Percentiles rank a stretch among this genome's conserved stretches.
These are phyloP conservation scores for Cardiospermum halicacabum DNA, from an alignment of 345 rosid species.

Conservation along the genomic window DNA sequence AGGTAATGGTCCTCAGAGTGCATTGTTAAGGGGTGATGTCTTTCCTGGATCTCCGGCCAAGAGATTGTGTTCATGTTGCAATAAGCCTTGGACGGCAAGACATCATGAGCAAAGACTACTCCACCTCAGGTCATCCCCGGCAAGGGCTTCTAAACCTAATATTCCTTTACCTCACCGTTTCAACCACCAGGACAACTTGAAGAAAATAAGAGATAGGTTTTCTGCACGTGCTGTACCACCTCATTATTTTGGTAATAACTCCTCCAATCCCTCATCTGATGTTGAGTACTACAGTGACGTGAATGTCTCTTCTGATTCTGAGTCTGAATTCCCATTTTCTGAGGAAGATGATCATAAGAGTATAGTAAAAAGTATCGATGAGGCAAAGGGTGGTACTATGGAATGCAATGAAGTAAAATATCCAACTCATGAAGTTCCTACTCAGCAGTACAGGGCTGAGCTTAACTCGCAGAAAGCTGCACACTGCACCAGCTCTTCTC, in stretches of 20 bases:
- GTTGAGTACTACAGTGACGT: conserved; percentile 50
- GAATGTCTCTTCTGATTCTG: conserved; percentile 45
- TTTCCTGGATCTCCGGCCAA: conserved; percentile 19
- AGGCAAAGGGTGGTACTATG: conserved; percentile 15
- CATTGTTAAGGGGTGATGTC: conserved; percentile 25
- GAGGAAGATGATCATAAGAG: conserved; percentile 34
- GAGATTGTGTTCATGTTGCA: conserved; percentile 58
- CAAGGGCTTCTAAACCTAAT: conserved; percentile 23
- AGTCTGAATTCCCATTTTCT: conserved; percentile 47
- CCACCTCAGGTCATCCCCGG: conserved; percentile 27
- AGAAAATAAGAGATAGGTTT: conserved; percentile 34
- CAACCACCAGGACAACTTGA: conserved; percentile 28
- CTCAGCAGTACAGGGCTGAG: conserved; percentile 10
- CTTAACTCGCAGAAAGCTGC: conserved; percentile 19
- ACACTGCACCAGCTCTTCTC: conserved; percentile 13
- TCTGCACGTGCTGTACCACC: conserved; percentile 17
- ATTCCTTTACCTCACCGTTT: conserved; percentile 28
- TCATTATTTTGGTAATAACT: conserved; percentile 21
- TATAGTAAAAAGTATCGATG: conserved; percentile 17
- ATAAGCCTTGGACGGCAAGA: conserved; percentile 45
- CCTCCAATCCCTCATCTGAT: conserved; percentile 42
- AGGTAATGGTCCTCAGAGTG: conserved; percentile 14
- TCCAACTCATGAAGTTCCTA: conserved; percentile 12
- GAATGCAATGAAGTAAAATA: conserved; percentile 16
- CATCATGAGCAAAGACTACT: conserved; percentile 29